Evolutionary conservation across 148 eudicot genomes (phyloP).

Genomic region (Linanthus parryae): DNA sequence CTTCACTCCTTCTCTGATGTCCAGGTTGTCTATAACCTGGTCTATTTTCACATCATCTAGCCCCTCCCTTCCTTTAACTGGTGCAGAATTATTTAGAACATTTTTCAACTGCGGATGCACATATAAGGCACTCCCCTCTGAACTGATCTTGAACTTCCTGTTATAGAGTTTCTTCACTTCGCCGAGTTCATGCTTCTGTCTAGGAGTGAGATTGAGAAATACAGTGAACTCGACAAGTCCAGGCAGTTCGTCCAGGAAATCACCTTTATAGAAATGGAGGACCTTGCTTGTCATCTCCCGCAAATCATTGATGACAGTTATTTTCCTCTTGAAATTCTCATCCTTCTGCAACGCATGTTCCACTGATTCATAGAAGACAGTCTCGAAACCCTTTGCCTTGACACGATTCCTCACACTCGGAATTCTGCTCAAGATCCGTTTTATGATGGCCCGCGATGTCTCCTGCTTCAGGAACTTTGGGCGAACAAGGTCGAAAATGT

Average conservation of each 20-base stretch:
- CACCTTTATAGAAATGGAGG: conserved; percentile 85
- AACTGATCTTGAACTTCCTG: conserved; percentile 12
- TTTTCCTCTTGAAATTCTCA: conserved; percentile 10
- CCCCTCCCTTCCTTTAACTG: conserved; percentile 28
- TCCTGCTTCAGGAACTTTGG: conserved; percentile 71
- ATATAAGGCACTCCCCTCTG: conserved; percentile 34
- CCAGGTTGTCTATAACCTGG: conserved; percentile 45
- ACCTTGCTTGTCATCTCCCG: conserved; percentile 24
- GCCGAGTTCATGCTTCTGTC: conserved; percentile 44
- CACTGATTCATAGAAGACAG: conserved; percentile 54
- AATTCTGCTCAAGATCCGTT: conserved; percentile 65
- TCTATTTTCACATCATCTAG: conserved; percentile 48
- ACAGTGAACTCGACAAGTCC: conserved; percentile 85
- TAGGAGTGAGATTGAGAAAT: conserved; percentile 48
- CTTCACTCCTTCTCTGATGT: conserved; percentile 16
- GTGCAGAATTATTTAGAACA: conserved; percentile 30
- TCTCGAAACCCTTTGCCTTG: conserved; percentile 39
- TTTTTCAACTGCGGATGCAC: conserved; percentile 64
- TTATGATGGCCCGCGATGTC: conserved; percentile 39
- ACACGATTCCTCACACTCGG: conserved; percentile 34
- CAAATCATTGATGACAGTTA: conserved; percentile 11
- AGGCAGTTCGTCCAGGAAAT: conserved; percentile 80
- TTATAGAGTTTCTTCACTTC: conserved; percentile 40
- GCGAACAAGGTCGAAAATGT: conserved; percentile 75
- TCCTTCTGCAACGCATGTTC: conserved; percentile 8